Evolutionary conservation across 129 eudicot genomes (phyloP).

Genomic region (Tanacetum coccineum): DNA sequence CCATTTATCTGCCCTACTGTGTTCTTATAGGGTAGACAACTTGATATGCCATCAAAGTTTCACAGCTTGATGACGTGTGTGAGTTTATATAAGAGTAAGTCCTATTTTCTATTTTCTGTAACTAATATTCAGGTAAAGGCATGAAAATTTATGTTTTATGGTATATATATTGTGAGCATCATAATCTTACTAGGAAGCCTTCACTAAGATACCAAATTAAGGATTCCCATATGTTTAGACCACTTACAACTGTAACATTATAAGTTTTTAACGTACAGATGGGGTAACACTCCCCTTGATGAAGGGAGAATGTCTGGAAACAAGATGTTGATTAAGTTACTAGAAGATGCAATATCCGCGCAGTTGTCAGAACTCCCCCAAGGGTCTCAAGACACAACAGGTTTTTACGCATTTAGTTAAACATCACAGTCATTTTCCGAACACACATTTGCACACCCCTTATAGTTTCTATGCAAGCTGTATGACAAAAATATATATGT

Average conservation of each 20-base stretch:
- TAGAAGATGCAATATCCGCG: slow-evolving; percentile 69
- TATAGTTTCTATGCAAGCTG: neutral
- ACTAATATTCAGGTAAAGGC: too few relatives aligned
- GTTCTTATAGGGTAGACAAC: neutral
- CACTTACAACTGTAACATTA: neutral
- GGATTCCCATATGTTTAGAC: too few relatives aligned
- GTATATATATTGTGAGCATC: too few relatives aligned
- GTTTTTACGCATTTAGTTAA: slow-evolving; percentile 20
- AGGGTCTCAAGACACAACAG: slow-evolving; percentile 47
- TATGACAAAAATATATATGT: neutral
- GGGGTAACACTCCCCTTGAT: slow-evolving; percentile 89
- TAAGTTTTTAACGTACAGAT: slow-evolving; percentile 43
- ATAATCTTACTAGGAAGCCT: too few relatives aligned
- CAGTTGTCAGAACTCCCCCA: slow-evolving; percentile 47
- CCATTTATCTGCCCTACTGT: neutral
- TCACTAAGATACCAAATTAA: too few relatives aligned
- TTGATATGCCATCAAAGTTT: too few relatives aligned
- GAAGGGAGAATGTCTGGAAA: slow-evolving; percentile 76
- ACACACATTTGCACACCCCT: neutral
- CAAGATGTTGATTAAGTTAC: slow-evolving; percentile 57
- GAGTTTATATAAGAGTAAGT: too few relatives aligned
- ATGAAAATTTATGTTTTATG: too few relatives aligned
- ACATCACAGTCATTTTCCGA: neutral
- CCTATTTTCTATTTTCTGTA: too few relatives aligned
- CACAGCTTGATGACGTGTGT: too few relatives aligned